A percentile compares a stretch with the other conserved stretches of the same genome.
phyloP scores from a whole-genome alignment of 257 asterid species.

The Nicotiana undulata region DNA sequence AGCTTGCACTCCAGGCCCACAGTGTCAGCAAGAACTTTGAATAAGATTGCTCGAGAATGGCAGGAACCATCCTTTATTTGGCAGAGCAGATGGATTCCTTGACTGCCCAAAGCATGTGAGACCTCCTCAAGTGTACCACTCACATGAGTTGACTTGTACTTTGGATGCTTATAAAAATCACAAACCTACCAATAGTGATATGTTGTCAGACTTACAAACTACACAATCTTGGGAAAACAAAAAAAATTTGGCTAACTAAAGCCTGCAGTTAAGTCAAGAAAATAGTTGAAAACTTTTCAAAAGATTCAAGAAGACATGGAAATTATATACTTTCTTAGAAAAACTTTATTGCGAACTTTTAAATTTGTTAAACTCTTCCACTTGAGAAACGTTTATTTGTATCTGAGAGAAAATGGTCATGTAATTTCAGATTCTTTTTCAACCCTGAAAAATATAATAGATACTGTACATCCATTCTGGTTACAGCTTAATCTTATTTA shows the following conservation, averaged over 20 bases:
- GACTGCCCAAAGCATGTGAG: slow-evolving; percentile 61
- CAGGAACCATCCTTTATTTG: slow-evolving; percentile 79
- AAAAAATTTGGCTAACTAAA: background rate
- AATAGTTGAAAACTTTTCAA: background rate
- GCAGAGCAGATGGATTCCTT: slow-evolving; percentile 77
- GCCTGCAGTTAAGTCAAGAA: background rate
- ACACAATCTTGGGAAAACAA: background rate
- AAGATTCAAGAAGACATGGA: background rate
- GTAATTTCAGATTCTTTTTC: background rate
- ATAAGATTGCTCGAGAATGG: slow-evolving; percentile 77
- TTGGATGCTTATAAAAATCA: slow-evolving; percentile 64
- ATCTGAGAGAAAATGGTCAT: background rate
- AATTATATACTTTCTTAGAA: background rate
- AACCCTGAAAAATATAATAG: background rate
- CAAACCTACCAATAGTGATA: slow-evolving; percentile 44
- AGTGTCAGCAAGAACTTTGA: slow-evolving; percentile 86
- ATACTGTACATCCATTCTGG: background rate
- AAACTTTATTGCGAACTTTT: background rate
- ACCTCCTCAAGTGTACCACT: slow-evolving; percentile 77
- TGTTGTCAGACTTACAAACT: background rate
- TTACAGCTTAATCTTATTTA: background rate
- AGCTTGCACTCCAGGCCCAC: slow-evolving; percentile 73
- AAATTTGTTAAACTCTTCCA: background rate
- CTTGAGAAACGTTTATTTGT: background rate
- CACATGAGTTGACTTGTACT: slow-evolving; percentile 44